Evolutionary conservation across 345 rosid species (phyloP).

Genomic region (Nasturtium officinale): DNA sequence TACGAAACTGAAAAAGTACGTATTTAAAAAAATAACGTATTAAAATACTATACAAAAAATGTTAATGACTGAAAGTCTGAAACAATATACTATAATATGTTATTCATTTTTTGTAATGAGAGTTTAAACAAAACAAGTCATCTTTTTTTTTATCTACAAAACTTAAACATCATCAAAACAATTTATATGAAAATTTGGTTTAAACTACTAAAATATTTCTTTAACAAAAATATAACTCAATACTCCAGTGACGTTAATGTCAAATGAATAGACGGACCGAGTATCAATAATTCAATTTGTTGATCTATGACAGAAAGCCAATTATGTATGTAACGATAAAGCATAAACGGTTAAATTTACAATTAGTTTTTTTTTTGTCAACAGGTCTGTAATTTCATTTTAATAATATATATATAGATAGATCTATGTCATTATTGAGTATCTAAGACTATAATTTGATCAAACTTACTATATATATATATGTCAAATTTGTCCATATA

Average conservation of each 20-base stretch:
- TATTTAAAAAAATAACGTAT: no score
- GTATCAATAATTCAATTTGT: no score
- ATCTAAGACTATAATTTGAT: neutral
- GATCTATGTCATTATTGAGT: neutral
- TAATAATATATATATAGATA: neutral
- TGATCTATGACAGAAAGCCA: neutral
- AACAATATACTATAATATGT: neutral
- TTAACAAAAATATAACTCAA: no score
- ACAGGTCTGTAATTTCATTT: neutral
- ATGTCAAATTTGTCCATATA: neutral
- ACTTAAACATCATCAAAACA: no score
- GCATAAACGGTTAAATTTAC: neutral
- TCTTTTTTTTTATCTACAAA: no score
- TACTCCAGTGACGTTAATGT: no score
- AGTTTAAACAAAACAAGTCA: no score
- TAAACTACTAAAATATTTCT: neutral
- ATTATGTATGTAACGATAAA: neutral
- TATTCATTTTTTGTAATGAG: no score
- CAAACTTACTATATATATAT: neutral
- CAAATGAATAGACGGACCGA: no score
- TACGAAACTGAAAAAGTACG: neutral
- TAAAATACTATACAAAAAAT: no score
- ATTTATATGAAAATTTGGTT: no score
- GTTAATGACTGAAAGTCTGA: neutral
- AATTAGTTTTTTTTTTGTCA: neutral